These are phyloP conservation scores for Naumovozyma castellii DNA, from an alignment of 805 yeast species.

Conservation along the genomic window DNA sequence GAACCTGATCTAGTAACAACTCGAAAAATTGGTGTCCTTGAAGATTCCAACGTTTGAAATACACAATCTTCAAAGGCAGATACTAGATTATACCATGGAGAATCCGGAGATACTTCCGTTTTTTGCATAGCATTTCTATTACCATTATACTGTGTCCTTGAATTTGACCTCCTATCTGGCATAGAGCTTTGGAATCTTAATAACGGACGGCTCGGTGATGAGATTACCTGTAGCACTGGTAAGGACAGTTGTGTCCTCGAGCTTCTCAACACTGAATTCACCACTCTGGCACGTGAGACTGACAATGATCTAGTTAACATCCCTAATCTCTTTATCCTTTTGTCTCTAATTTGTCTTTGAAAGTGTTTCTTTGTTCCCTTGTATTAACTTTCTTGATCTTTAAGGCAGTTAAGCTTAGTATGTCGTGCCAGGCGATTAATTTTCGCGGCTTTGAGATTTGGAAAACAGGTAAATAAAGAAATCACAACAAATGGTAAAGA, in stretches of 20 bases:
- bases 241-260: neutral
- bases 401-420: neutral
- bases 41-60: conserved; percentile 8
- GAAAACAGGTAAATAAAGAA: neutral
- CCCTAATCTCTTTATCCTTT: neutral
- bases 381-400: too few species aligned
- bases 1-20: conserved; percentile 20
- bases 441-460: neutral
- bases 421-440: neutral
- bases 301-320: neutral
- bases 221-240: neutral
- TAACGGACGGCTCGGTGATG: neutral
- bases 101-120: conserved; percentile 1
- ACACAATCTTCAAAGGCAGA: conserved; percentile 15
- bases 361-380: too few species aligned
- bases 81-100: conserved; percentile 9
- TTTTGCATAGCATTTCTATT: neutral
- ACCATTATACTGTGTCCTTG: neutral
- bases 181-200: neutral
- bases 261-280: neutral
- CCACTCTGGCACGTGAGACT: neutral
- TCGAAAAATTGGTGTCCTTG: conserved; percentile 6
- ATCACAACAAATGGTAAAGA: neutral
- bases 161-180: too few species aligned
- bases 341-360: too few species aligned